Conservation (phyloP, 768 basidiomycete species). For the Pulveroboletus sp. region DNA sequence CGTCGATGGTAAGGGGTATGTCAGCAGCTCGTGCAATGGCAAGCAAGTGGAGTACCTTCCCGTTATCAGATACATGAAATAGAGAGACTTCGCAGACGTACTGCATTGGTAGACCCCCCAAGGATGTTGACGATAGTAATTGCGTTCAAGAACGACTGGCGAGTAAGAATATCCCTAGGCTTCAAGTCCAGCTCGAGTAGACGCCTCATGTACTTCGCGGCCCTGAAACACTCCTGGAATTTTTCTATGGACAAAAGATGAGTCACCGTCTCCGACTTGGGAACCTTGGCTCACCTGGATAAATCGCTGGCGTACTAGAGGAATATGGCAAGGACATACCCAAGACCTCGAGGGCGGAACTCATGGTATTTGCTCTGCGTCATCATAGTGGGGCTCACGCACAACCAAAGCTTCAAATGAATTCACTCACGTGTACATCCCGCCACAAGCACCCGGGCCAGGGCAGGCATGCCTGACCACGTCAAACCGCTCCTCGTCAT, state of each 20-base stretch:
- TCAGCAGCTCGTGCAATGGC: constrained; percentile 84
- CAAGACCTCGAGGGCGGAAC: constrained; percentile 74
- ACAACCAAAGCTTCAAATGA: not conserved
- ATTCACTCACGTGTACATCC: constrained; percentile 71
- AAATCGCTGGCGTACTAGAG: constrained; percentile 63
- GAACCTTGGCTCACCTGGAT: constrained; percentile 44
- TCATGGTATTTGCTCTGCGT: constrained; percentile 80
- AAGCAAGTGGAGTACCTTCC: constrained; percentile 73
- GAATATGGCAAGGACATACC: constrained; percentile 87
- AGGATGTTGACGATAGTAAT: constrained; percentile 74
- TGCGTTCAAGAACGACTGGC: constrained; percentile 75
- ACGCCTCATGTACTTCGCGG: constrained; percentile 69
- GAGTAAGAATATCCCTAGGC: constrained; percentile 71
- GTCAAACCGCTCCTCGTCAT: constrained; percentile 75
- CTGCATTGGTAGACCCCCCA: constrained; percentile 87
- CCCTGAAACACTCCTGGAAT: constrained; percentile 74
- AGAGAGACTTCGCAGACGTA: constrained; percentile 29
- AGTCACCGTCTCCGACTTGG: not conserved
- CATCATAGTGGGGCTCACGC: not conserved
- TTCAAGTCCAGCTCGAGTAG: constrained; percentile 77
- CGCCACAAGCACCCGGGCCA: constrained; percentile 79
- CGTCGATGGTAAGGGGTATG: constrained; percentile 69
- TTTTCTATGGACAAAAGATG: constrained; percentile 48
- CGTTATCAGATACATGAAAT: constrained; percentile 4
- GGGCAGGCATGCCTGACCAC: constrained; percentile 85